phyloP scores from a whole-genome alignment of 495 filamentous ascomycete species.

The Penicilliopsis zonata region DNA sequence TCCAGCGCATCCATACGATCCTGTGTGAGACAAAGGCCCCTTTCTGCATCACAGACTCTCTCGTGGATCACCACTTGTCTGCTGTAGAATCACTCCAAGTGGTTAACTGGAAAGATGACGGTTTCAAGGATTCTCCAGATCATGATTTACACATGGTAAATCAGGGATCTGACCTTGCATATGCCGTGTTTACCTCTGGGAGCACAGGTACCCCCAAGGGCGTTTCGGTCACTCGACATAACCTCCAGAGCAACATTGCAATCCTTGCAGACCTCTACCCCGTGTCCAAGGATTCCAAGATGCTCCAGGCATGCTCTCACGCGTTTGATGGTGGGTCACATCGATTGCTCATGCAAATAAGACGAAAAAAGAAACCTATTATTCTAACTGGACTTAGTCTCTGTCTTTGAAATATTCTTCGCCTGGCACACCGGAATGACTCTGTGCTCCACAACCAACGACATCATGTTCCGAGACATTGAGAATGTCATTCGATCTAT shows the following conservation, averaged over 20 bases:
- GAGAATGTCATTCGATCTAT: slow-evolving; percentile 44
- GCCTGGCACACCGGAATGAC: slow-evolving; percentile 62
- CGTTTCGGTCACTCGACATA: slow-evolving; percentile 54
- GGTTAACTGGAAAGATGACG: slow-evolving; percentile 21
- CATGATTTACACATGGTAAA: slow-evolving; percentile 13
- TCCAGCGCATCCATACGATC: slow-evolving; percentile 39
- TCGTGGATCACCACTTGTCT: slow-evolving; percentile 2
- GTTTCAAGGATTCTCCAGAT: slow-evolving; percentile 13
- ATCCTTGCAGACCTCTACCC: slow-evolving; percentile 50
- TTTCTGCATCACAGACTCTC: slow-evolving; percentile 31
- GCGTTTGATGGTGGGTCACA: slow-evolving; percentile 52
- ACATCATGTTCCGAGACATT: slow-evolving; percentile 51
- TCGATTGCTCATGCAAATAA: too few species aligned
- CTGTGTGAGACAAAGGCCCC: slow-evolving; percentile 36
- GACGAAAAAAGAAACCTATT: too few species aligned
- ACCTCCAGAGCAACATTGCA: slow-evolving; percentile 56
- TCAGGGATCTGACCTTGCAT: slow-evolving; percentile 21
- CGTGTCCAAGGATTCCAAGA: slow-evolving; percentile 23
- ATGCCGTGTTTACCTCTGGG: slow-evolving; percentile 56
- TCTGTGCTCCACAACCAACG: slow-evolving; percentile 55
- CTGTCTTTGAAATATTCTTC: slow-evolving; percentile 74
- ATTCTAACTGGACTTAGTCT: slow-evolving; percentile 31
- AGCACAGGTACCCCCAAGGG: slow-evolving; percentile 59
- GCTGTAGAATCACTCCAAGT: slow-evolving; percentile 8
- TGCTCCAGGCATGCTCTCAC: slow-evolving; percentile 63